Evolutionary conservation across 306 rosid species (phyloP), one percentile per base, ranked within the genome.

Genomic region (Vigna reflexopilosa): DNA sequence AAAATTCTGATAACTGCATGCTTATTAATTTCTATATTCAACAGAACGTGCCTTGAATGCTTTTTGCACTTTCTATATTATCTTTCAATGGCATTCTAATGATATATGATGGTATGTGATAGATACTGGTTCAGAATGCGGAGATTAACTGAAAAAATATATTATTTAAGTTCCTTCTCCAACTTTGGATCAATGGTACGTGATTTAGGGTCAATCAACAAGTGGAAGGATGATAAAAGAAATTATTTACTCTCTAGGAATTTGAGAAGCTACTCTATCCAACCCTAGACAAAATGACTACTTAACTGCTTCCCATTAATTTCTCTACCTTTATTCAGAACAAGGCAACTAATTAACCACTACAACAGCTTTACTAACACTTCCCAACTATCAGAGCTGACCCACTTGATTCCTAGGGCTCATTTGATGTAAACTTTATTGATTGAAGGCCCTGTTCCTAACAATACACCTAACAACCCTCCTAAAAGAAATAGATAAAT

Each of bases 1-100:
- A 32, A 51, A 62, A 57, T 32, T 62, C 47, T 62, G 40, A 55
- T 8, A 17, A 13, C 58, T 51, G 70, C 44, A 55, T 28, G 15
- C 42, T 16, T 44, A 6, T 42, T 42, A 64, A 28, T 52, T 80
- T 72, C 32, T n/a, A 26, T 63, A 22, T 24, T 57, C 63, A 57
- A 57, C 13, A 24, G 26, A 57, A 57, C 12, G 7, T 57, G 63
- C 63, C 9, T 22, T 57, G 13, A 34, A 56, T 24, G 8, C 6
- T 14, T 20, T 32, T 24, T 57, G 34, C 36, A 19, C 13, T 54
- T 54, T 52, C 26, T 54, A 19, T 54, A 54, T 6, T 5, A 5
- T 17, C 51, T 72, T 36, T 73, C 48, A 15, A 22, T 16, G 36
- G 16, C 4, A 56, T 56, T 56, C 16, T 19, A 10, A 22, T 56